Base-by-base conservation (phyloP, 2,329 filamentous ascomycete genomes). In the Xylaria polymorpha region DNA sequence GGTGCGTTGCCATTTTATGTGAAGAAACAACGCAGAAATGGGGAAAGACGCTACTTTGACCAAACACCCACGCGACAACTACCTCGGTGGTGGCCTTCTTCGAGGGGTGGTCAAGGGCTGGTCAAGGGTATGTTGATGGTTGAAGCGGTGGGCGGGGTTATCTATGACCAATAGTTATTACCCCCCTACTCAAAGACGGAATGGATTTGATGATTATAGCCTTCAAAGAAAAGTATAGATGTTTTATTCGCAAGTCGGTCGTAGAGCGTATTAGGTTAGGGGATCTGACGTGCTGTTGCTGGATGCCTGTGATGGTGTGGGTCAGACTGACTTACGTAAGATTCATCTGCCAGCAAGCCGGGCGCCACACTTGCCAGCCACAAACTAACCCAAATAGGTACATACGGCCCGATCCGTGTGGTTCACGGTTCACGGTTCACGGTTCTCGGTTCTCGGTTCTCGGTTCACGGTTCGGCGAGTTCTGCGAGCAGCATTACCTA, bases 401-500 rank as follows among this genome's bases (percentile, higher is more conserved):
- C 6, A 1, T 39, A 29, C 32, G 53, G 32, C 32, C 53, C n/a
- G 18, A 9, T 9, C 35, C 53, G 32, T 12, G 10, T 9, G 18
- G 12, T n/a, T n/a, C n/a, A n/a, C n/a, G n/a, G n/a, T n/a, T n/a
- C n/a, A n/a, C n/a, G 51, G 51, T 39, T 39, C 53, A 39, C 32
- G 53, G 35, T 56, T n/a, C n/a, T n/a, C n/a, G 18, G 12, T n/a
- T n/a, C n/a, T n/a, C n/a, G n/a, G n/a, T n/a, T n/a, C n/a, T n/a
- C n/a, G 51, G 51, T 39, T 39, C 53, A 39, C 32, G 53, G 35
- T 56, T n/a, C n/a, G n/a, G n/a, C n/a, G n/a, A n/a, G n/a, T n/a
- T 39, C 53, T 18, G 53, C 20, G 25, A 29, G 25, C 25, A 29
- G 25, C 25, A 29, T n/a, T n/a, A n/a, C n/a, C n/a, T 29, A 29